Evolutionary conservation across 1,139 yeast species (phyloP), one percentile per base, ranked within the genome.

Genomic region (Candida smagusa): DNA sequence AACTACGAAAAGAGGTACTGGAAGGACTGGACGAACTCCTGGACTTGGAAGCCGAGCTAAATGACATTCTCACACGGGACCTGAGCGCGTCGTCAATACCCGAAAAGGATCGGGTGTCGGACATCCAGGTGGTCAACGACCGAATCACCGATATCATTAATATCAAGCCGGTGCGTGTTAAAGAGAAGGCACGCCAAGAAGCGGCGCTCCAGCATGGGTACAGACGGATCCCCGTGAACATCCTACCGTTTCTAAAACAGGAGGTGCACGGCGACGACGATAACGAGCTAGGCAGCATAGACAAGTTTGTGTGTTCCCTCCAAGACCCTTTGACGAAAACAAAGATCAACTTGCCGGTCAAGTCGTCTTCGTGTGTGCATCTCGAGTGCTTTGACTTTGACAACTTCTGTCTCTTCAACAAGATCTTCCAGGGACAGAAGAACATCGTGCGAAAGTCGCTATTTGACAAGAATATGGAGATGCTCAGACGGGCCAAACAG

Each of bases 371-470:
- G 2, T 71, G 77, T 44, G 48, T 48, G 24, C 77, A 71, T 48
- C 69, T 71, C 45, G 76, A 69, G 49, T 70, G 77, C 48, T 71
- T 71, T 52, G 77, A 71, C 44, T 68, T 63, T 43, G 69, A 68
- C 9, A 65, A 58, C 37, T 71, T 71, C 42, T 71, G 77, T 49
- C 40, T 58, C 9, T 67, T 66, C 45, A 63, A 68, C 46, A 61
- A 58, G 30, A 57, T 71, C 3, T 63, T 71, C 4, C 40, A 46
- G 4, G 67, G 68, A 0, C 56, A 64, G 12, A 46, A 43, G 7
- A 37, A 34, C 25, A 35, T 37, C 5, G 25, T 40, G 3, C 38
- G 35, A 11, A 52, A 49, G 39, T 48, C 47, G 12, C 45, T 59
- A 4, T 50, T 68, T 5, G 51, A 56, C 30, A 61, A 59, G 36